Evolutionary conservation across 441 rosid genomes (phyloP).

Genomic region (Cnidoscolus chayamansa): DNA sequence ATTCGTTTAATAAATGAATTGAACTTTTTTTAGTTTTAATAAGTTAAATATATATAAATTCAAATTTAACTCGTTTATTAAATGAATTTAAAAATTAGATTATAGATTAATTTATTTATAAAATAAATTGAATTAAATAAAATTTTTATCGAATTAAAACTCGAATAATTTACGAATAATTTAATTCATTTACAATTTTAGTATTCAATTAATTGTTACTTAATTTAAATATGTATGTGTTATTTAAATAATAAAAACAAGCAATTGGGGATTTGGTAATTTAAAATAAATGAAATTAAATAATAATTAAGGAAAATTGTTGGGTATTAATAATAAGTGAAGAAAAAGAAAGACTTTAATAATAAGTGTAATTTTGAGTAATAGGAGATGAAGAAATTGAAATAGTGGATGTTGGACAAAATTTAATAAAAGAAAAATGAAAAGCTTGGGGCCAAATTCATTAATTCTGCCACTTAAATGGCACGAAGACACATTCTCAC

Average conservation of each 20-base stretch:
- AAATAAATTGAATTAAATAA: too few relatives aligned
- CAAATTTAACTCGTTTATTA: too few relatives aligned
- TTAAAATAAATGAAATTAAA: background rate
- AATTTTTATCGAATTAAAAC: too few relatives aligned
- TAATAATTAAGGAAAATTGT: background rate
- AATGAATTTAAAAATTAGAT: too few relatives aligned
- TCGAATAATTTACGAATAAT: too few relatives aligned
- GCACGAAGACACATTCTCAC: slow-evolving; percentile 36
- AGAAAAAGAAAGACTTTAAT: background rate
- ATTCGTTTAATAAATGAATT: too few relatives aligned
- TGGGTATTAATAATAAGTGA: background rate
- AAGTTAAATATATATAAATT: too few relatives aligned
- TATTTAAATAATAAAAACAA: background rate
- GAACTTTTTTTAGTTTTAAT: too few relatives aligned
- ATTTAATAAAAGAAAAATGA: slow-evolving; percentile 8
- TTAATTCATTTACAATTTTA: background rate
- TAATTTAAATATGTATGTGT: background rate
- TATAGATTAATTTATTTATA: too few relatives aligned
- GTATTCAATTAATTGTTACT: background rate
- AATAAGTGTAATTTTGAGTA: background rate
- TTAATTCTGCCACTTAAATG: slow-evolving; percentile 56
- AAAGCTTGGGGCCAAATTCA: slow-evolving; percentile 65
- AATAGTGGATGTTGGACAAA: background rate
- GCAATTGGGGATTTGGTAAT: background rate
- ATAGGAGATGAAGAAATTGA: background rate